phyloP scores from a whole-genome alignment of 768 basidiomycete genomes.

The Dictyophora rubrovolvata region DNA sequence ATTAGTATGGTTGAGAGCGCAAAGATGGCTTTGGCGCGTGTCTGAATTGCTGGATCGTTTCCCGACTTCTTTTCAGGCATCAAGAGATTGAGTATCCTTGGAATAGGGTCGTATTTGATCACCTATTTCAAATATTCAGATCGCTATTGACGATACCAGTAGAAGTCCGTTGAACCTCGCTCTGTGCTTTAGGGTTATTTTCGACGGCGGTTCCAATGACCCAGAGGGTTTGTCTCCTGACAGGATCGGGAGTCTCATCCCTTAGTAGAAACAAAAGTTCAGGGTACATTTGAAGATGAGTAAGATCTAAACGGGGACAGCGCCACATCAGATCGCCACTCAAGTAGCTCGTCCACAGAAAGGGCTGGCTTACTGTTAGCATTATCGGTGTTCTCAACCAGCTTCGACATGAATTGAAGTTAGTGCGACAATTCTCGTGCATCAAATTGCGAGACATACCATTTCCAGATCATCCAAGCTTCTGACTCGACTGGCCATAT shows the following conservation, averaged over 20 bases:
- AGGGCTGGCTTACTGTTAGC: conserved; percentile 53
- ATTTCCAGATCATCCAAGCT: conserved; percentile 82
- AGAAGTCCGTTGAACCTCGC: conserved; percentile 9
- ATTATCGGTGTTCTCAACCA: conserved; percentile 84
- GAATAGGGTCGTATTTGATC: conserved; percentile 43
- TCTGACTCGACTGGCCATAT: conserved; percentile 48
- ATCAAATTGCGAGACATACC: conserved; percentile 33
- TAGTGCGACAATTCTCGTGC: not conserved
- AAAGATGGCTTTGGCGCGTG: conserved; percentile 75
- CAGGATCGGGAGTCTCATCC: conserved; percentile 32
- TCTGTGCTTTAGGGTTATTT: conserved; percentile 79
- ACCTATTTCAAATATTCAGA: not conserved
- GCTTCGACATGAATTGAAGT: conserved; percentile 27
- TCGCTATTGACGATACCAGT: not conserved
- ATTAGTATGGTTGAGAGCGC: conserved; percentile 67
- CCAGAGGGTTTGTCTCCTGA: conserved; percentile 68
- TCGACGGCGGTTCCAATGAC: conserved; percentile 82
- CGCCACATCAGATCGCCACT: not conserved
- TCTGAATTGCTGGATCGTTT: conserved; percentile 9
- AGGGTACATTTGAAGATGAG: too few relatives aligned
- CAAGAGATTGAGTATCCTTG: conserved; percentile 43
- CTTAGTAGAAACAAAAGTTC: too few relatives aligned
- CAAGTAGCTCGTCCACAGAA: too few relatives aligned
- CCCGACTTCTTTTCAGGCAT: conserved; percentile 17
- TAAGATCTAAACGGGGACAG: not conserved